phyloP scores from a whole-genome alignment of 2,329 filamentous ascomycete species.

The Emergomyces pasteurianus region DNA sequence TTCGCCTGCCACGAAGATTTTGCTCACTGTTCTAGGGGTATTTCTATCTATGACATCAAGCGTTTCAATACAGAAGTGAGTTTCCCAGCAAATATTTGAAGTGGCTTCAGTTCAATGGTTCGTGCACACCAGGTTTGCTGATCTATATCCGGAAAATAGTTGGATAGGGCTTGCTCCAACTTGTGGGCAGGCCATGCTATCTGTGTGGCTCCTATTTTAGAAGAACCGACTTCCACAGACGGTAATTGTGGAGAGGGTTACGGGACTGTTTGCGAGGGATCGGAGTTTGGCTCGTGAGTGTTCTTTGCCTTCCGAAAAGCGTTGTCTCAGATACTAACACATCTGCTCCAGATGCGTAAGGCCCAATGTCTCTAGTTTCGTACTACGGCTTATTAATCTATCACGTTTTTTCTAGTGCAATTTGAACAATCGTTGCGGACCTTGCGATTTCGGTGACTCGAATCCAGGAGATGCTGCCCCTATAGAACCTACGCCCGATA shows the following conservation, averaged over 20 bases:
- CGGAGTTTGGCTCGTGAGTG: slow-evolving; percentile 8
- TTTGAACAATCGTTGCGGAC: neutral
- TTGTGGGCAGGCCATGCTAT: slow-evolving; percentile 11
- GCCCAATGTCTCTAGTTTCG: neutral
- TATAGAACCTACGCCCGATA: neutral
- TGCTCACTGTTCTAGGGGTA: slow-evolving; percentile 4
- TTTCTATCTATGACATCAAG: slow-evolving; percentile 1
- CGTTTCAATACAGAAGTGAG: slow-evolving; percentile 8
- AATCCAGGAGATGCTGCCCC: neutral
- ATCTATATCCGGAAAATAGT: slow-evolving; percentile 1
- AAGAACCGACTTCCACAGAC: slow-evolving; percentile 2
- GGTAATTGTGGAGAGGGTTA: slow-evolving; percentile 5
- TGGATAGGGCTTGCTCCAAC: slow-evolving; percentile 9
- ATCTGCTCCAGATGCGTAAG: slow-evolving; percentile 3
- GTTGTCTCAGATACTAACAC: neutral
- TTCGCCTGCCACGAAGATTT: neutral
- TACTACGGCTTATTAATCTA: neutral
- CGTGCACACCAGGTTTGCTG: neutral
- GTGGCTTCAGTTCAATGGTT: neutral
- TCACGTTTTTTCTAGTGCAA: neutral
- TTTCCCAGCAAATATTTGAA: neutral
- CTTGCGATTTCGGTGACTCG: neutral
- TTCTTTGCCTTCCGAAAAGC: neutral
- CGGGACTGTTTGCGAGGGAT: slow-evolving; percentile 5
- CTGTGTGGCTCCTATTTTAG: slow-evolving; percentile 9